These are phyloP conservation scores for Athelia sp. DNA, from an alignment of 1,284 basidiomycete genomes.

Conservation along the genomic window DNA sequence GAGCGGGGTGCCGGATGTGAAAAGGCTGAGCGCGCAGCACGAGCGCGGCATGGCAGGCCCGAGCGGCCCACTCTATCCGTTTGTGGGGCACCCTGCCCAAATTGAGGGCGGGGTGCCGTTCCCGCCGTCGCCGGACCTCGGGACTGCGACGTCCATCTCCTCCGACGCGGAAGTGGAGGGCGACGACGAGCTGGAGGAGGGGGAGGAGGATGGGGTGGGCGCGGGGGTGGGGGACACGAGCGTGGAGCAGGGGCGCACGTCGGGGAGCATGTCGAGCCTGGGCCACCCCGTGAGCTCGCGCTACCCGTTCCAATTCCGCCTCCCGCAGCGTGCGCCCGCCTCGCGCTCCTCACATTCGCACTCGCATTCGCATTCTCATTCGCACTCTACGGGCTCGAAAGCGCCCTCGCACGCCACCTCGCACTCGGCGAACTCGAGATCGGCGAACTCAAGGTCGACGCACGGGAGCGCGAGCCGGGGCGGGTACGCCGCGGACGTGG, in stretches of 20 bases:
- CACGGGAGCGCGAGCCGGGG: constrained; percentile 40
- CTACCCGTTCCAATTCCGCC: constrained; percentile 66
- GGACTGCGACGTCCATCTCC: constrained; percentile 29
- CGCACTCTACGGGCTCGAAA: constrained; percentile 33
- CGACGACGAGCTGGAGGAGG: constrained; percentile 17
- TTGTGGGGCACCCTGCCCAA: constrained; percentile 49
- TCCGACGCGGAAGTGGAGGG: constrained; percentile 22
- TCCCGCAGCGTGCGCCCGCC: constrained; percentile 35
- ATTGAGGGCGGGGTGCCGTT: too few species aligned
- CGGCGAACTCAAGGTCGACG: constrained; percentile 51
- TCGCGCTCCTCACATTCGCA: constrained; percentile 27
- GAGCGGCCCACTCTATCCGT: constrained; percentile 51
- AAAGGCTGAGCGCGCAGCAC: constrained; percentile 29
- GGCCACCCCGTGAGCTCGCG: constrained; percentile 68
- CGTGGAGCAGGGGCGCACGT: constrained; percentile 50
- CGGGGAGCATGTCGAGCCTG: constrained; percentile 74
- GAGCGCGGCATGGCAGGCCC: constrained; percentile 27
- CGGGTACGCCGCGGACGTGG: constrained; percentile 21
- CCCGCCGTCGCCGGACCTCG: constrained; percentile 52
- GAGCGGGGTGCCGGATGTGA: constrained; percentile 38
- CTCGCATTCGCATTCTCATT: constrained; percentile 19
- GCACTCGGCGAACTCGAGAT: constrained; percentile 44
- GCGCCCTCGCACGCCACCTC: constrained; percentile 39
- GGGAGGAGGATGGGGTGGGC: constrained; percentile 21
- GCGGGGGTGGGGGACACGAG: constrained; percentile 9